Percentiles rank a stretch among this genome's conserved stretches.
These are phyloP conservation scores for Pelargonium nanum DNA, from an alignment of 345 rosid species.

Conservation along the genomic window DNA sequence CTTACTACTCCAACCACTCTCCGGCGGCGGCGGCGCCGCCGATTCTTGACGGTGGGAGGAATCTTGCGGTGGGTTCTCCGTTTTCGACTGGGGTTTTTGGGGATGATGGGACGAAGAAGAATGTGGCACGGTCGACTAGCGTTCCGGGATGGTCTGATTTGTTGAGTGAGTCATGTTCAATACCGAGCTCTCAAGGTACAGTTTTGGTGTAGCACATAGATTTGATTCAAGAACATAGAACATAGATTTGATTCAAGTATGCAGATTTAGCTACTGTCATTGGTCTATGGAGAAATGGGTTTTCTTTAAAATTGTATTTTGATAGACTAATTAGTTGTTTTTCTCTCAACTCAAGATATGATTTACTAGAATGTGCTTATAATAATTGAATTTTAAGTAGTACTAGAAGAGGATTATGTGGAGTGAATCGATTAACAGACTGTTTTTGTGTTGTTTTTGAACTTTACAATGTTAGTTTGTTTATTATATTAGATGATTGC, in stretches of 20 bases:
- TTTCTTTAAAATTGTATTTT: too few species aligned
- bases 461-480: slow-evolving; percentile 1
- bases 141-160: slow-evolving; percentile 44
- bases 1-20: too few species aligned
- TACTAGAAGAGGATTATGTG: background rate
- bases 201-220: background rate
- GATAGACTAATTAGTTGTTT: too few species aligned
- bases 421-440: background rate
- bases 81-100: slow-evolving; percentile 23
- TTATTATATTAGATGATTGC: slow-evolving; percentile 7
- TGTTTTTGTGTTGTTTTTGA: background rate
- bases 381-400: background rate
- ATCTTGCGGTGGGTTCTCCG: slow-evolving; percentile 28
- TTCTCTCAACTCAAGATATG: too few species aligned
- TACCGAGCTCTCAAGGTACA: slow-evolving; percentile 45
- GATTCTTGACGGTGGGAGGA: slow-evolving; percentile 24
- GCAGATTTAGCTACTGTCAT: background rate
- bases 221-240: background rate
- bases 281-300: too few species aligned
- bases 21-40: slow-evolving; percentile 26
- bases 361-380: too few species aligned
- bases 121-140: slow-evolving; percentile 25
- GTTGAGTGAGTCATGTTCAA: slow-evolving; percentile 35
- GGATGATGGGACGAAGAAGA: background rate
- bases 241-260: background rate